Conservation (phyloP, 345 rosid genomes). For the Kandelia obovata region DNA sequence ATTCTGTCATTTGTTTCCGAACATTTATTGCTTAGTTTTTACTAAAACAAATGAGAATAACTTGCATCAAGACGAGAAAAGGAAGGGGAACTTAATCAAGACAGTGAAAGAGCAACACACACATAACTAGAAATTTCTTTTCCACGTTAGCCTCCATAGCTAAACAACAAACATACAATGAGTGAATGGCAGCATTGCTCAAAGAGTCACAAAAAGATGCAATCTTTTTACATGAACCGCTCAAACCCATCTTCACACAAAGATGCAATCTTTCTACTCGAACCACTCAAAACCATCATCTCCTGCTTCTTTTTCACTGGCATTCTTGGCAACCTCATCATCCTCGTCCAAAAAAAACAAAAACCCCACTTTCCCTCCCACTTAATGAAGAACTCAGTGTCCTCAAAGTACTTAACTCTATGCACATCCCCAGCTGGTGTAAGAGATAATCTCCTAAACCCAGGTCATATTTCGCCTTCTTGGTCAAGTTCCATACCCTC, state of each 20-base stretch:
- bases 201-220: no score
- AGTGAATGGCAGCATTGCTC: no score
- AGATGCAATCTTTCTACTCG: background rate
- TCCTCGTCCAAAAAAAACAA: constrained; percentile 61
- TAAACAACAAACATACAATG: no score
- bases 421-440: constrained; percentile 86
- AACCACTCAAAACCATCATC: constrained; percentile 21
- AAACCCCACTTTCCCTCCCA: constrained; percentile 94
- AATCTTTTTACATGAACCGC: constrained; percentile 2
- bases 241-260: constrained; percentile 15
- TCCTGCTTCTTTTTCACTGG: constrained; percentile 28
- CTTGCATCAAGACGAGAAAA: no score
- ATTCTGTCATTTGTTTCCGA: no score
- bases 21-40: no score
- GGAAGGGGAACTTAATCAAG: no score
- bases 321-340: constrained; percentile 52
- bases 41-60: no score
- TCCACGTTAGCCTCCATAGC: no score
- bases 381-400: constrained; percentile 80
- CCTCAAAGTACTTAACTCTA: constrained; percentile 76
- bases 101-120: no score
- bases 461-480: constrained; percentile 60
- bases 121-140: no score
- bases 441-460: constrained; percentile 62
- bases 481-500: constrained; percentile 76